Evolutionary conservation across 805 yeast species (phyloP).

Genomic region (Saccharomycopsis microspora): DNA sequence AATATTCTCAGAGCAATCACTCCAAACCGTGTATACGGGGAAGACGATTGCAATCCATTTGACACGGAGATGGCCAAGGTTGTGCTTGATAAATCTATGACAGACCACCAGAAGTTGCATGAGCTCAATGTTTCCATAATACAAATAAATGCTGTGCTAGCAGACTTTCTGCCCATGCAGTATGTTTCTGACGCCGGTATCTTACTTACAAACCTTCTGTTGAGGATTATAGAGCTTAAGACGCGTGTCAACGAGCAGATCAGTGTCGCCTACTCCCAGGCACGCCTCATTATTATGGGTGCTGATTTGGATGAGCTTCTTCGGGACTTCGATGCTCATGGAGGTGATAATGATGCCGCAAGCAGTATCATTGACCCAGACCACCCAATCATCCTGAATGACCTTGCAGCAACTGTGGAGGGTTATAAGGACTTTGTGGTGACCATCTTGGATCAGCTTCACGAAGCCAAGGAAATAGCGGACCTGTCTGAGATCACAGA

Average conservation of each 20-base stretch:
- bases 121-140: conserved; percentile 36
- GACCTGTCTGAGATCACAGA: conserved; percentile 43
- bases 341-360: conserved; percentile 2
- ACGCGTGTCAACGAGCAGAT: conserved; percentile 35
- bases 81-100: conserved; percentile 36
- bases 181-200: conserved; percentile 49
- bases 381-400: conserved; percentile 16
- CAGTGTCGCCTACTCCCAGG: conserved; percentile 43
- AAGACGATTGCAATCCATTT: conserved; percentile 21
- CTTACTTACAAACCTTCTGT: conserved; percentile 36
- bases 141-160: conserved; percentile 31
- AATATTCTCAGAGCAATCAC: conserved; percentile 5
- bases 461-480: conserved; percentile 33
- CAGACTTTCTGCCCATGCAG: conserved; percentile 32
- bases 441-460: conserved; percentile 38
- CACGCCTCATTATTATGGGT: conserved; percentile 44
- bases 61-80: conserved; percentile 35
- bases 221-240: conserved; percentile 38
- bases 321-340: conserved; percentile 12
- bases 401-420: conserved; percentile 23
- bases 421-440: conserved; percentile 41
- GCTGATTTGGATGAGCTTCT: conserved; percentile 34
- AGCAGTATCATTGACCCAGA: conserved; percentile 21
- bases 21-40: not conserved
- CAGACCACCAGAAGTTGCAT: conserved; percentile 30